Evolutionary conservation across 202 grass and related monocot species (phyloP).

Genomic region (Setaria viridis): DNA sequence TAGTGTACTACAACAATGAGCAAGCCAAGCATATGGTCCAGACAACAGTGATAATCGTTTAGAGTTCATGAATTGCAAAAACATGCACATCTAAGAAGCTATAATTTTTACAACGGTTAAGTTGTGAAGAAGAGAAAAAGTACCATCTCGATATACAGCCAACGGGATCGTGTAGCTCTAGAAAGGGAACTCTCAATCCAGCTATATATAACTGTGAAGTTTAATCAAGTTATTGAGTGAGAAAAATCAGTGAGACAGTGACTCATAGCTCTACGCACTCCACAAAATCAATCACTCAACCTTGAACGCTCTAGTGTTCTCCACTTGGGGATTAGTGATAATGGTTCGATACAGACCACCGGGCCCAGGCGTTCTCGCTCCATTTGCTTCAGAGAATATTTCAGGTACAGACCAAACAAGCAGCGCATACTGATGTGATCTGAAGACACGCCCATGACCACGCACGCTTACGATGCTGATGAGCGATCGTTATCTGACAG

Average conservation of each 20-base stretch:
- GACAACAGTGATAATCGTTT: not conserved
- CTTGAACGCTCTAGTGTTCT: not conserved
- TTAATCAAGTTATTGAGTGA: not conserved
- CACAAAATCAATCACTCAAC: not conserved
- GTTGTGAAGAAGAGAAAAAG: too few relatives aligned
- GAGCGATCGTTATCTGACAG: slow-evolving; percentile 14
- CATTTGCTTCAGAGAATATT: slow-evolving; percentile 23
- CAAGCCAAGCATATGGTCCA: too few relatives aligned
- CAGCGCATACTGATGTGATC: not conserved
- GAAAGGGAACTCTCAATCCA: too few relatives aligned
- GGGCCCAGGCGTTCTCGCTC: not conserved
- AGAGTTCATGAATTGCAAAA: too few relatives aligned
- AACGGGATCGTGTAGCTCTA: too few relatives aligned
- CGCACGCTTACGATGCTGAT: not conserved
- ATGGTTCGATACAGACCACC: not conserved
- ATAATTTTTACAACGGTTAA: too few relatives aligned
- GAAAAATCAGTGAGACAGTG: not conserved
- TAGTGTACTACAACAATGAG: too few relatives aligned
- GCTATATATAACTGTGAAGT: too few relatives aligned
- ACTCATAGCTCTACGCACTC: not conserved
- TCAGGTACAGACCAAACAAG: not conserved
- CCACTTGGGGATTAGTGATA: not conserved
- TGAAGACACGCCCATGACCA: not conserved
- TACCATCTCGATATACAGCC: too few relatives aligned
- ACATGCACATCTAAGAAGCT: not conserved